Base-by-base conservation (phyloP, 805 yeast species). In the Debaryomyces tyrocola region DNA sequence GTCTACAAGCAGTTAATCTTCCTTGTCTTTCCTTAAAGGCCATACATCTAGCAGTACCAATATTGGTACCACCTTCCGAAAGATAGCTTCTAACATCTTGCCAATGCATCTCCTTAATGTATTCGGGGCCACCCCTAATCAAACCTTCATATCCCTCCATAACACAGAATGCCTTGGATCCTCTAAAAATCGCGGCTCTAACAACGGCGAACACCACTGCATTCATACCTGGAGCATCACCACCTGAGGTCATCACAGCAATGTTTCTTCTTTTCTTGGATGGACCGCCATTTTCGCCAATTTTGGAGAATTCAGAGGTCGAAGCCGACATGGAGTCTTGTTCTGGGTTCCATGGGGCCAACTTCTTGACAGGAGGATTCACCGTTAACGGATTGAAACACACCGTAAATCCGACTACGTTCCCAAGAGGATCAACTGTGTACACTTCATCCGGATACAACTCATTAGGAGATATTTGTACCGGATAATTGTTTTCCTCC, bases 221-320 rank as follows among this genome's bases (percentile, higher is more conserved):
- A 68, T 90, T 90, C 99, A 94, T 94, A 59, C 99, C 99, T 27
- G 95, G 99, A 44, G 98, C 87, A 64, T 94, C 99, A 69, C 99
- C 99, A 57, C 99, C 99, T 1, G 96, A 89, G 5, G 98, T 94
- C 92, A 94, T 90, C 42, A 94, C 94, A 4, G 96, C 99, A 53
- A 94, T 88, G 55, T 83, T 81, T 67, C 82, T 71, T 57, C 69
- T 56, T 20, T 42, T 53, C n/a, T 40, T 37, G 24, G 33, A 24
- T 14, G 42, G 38, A 17, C 20, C 20, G 8, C 17, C n/a, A 11
- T 17, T 35, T 17, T 39, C 49, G 40, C 54, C 51, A 28, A 33
- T 37, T n/a, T 49, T 37, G 20, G 64, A 59, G 5, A 53, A 56
- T 20, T 51, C 56, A 14, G 60, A 49, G 6, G 53, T 48, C 17